Conservation (phyloP, 768 basidiomycete species). For the Porpolomopsis calyptriformis region DNA sequence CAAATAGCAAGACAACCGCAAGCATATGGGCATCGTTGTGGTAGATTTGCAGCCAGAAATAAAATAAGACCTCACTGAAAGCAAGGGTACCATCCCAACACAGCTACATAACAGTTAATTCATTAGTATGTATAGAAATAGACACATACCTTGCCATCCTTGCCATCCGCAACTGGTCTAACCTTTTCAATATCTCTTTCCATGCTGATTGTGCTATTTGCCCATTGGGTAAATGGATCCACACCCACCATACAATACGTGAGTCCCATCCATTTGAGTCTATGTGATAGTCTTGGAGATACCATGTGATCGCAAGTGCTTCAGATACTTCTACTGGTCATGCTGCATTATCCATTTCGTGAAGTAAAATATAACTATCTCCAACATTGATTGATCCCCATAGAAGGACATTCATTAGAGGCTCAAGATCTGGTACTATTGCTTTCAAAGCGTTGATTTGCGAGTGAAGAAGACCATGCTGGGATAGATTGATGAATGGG, state of each 20-base stretch:
- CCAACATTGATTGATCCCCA: neutral
- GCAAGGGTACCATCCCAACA: no score
- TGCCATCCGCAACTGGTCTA: neutral
- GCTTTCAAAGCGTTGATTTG: slow-evolving; percentile 3
- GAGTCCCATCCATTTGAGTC: slow-evolving; percentile 9
- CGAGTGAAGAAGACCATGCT: slow-evolving; percentile 3
- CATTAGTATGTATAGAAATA: neutral
- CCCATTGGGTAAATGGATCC: slow-evolving; percentile 17
- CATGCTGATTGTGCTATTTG: slow-evolving; percentile 16
- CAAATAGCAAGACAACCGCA: no score
- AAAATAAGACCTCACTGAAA: no score
- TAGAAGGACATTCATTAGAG: slow-evolving; percentile 8
- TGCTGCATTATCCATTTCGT: neutral
- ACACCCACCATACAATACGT: slow-evolving; percentile 15
- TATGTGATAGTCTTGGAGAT: neutral
- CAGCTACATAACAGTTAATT: no score
- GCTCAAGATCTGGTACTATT: slow-evolving; percentile 4
- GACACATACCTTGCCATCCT: slow-evolving; percentile 6
- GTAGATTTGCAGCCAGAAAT: no score
- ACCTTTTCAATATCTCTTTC: slow-evolving; percentile 10
- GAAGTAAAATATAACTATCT: slow-evolving; percentile 1
- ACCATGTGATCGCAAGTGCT: slow-evolving; percentile 14
- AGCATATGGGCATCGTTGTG: no score
- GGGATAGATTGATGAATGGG: slow-evolving; percentile 7
- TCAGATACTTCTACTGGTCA: neutral